Percentiles rank a stretch among this genome's conserved stretches.
These are phyloP conservation scores for Auricularia sp. DNA, from an alignment of 768 basidiomycete species.

Conservation along the genomic window DNA sequence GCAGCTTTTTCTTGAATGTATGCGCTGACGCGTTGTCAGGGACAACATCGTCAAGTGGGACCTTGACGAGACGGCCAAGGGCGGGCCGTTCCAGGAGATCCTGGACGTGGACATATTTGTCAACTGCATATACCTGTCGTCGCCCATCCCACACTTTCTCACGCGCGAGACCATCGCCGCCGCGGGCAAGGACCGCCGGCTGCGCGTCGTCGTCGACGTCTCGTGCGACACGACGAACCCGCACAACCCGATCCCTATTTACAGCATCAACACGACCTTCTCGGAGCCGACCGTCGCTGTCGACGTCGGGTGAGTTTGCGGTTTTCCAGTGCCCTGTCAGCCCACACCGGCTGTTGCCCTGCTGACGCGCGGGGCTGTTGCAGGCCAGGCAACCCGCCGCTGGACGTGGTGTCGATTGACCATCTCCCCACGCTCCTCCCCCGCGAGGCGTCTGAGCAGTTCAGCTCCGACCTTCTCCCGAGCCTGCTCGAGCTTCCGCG, in stretches of 20 bases:
- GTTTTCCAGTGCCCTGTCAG: background rate
- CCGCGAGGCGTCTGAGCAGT: slow-evolving; percentile 93
- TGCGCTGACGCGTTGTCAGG: slow-evolving; percentile 29
- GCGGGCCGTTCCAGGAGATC: slow-evolving; percentile 92
- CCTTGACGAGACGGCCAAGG: slow-evolving; percentile 90
- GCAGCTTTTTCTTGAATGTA: background rate
- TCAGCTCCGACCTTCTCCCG: slow-evolving; percentile 78
- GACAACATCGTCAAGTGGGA: slow-evolving; percentile 97
- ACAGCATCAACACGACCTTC: slow-evolving; percentile 89
- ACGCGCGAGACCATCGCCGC: slow-evolving; percentile 57
- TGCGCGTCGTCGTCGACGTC: slow-evolving; percentile 88
- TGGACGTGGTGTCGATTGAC: slow-evolving; percentile 91
- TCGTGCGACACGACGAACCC: slow-evolving; percentile 99
- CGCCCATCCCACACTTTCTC: slow-evolving; percentile 75
- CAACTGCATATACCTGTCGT: slow-evolving; percentile 98
- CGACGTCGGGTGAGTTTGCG: slow-evolving; percentile 54
- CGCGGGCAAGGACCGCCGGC: slow-evolving; percentile 54
- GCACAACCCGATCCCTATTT: slow-evolving; percentile 94
- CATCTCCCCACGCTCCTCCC: slow-evolving; percentile 93
- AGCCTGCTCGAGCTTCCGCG: slow-evolving; percentile 70
- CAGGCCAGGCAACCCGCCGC: slow-evolving; percentile 51
- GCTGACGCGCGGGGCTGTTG: slow-evolving; percentile 2
- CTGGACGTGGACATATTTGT: slow-evolving; percentile 95
- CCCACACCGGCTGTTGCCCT: background rate
- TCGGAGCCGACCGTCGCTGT: slow-evolving; percentile 84